Conservation (phyloP, 2,329 filamentous ascomycete genomes). For the Diaporthe sp. region DNA sequence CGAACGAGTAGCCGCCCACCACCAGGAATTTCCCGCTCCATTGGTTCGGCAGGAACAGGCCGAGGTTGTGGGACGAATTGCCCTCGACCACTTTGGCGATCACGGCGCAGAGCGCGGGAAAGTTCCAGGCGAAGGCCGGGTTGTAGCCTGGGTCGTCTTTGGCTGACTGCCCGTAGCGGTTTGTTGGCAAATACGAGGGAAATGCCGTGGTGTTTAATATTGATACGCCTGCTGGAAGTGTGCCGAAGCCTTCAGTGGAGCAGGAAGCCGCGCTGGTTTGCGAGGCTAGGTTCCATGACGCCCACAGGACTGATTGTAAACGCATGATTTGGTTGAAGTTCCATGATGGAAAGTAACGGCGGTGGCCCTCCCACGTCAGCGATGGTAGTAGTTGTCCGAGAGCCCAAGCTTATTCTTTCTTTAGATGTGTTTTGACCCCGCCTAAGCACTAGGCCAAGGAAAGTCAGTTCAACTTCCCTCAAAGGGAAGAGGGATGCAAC, state of each 20-base stretch:
- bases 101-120: slow-evolving; percentile 52
- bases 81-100: slow-evolving; percentile 49
- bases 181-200: background rate
- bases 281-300: slow-evolving; percentile 18
- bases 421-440: background rate
- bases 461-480: background rate
- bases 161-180: slow-evolving; percentile 27
- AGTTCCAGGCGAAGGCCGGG: slow-evolving; percentile 27
- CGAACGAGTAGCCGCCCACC: slow-evolving; percentile 42
- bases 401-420: background rate
- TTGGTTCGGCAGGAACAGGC: slow-evolving; percentile 49
- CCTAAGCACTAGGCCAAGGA: background rate
- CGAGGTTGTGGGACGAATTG: slow-evolving; percentile 49
- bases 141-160: slow-evolving; percentile 28
- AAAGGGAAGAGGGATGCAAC: background rate
- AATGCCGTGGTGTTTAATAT: slow-evolving; percentile 6
- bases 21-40: slow-evolving; percentile 52
- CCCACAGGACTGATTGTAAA: slow-evolving; percentile 20
- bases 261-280: slow-evolving; percentile 16
- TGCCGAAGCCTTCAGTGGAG: slow-evolving; percentile 13
- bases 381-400: background rate
- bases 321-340: slow-evolving; percentile 1
- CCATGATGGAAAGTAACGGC: slow-evolving; percentile 5
- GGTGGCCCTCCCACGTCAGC: background rate
- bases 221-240: slow-evolving; percentile 29